Percentiles rank a stretch among this genome's conserved stretches.
Evolutionary conservation across 805 yeast species (phyloP).

Genomic region (Phaffomyces thermotolerans): DNA sequence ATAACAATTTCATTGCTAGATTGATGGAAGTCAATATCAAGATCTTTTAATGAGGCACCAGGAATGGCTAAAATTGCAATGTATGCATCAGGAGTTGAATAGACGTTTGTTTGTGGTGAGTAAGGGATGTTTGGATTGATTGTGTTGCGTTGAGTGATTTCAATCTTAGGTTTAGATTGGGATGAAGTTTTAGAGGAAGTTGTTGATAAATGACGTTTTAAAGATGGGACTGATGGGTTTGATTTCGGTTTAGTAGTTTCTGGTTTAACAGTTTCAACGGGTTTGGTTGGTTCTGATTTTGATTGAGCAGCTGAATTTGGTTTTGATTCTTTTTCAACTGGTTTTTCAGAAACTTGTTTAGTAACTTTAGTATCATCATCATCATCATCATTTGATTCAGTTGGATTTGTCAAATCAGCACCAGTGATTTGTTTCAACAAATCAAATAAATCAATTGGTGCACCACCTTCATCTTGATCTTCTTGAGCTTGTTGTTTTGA

Average conservation of each 20-base stretch:
- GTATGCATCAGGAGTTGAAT: slow-evolving; percentile 40
- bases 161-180: slow-evolving; percentile 18
- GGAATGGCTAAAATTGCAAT: slow-evolving; percentile 46
- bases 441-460: slow-evolving; percentile 1
- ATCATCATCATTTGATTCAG: not conserved
- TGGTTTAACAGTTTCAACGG: slow-evolving; percentile 1
- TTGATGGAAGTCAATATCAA: slow-evolving; percentile 54
- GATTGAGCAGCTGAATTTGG: not conserved
- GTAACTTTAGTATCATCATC: not conserved
- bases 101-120: slow-evolving; percentile 54
- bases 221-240: not conserved
- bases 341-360: not conserved
- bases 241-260: slow-evolving; percentile 2
- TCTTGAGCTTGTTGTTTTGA: not conserved
- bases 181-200: slow-evolving; percentile 16
- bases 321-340: not conserved
- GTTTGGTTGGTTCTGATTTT: slow-evolving; percentile 1
- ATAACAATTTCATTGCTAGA: slow-evolving; percentile 45
- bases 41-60: slow-evolving; percentile 48
- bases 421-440: slow-evolving; percentile 2
- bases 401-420: not conserved
- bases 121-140: slow-evolving; percentile 35
- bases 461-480: not conserved
- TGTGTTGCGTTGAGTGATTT: slow-evolving; percentile 21
- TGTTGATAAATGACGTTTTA: slow-evolving; percentile 19